Base-by-base conservation (phyloP, 2,329 filamentous ascomycete species). In the Monilinia fructigena region DNA sequence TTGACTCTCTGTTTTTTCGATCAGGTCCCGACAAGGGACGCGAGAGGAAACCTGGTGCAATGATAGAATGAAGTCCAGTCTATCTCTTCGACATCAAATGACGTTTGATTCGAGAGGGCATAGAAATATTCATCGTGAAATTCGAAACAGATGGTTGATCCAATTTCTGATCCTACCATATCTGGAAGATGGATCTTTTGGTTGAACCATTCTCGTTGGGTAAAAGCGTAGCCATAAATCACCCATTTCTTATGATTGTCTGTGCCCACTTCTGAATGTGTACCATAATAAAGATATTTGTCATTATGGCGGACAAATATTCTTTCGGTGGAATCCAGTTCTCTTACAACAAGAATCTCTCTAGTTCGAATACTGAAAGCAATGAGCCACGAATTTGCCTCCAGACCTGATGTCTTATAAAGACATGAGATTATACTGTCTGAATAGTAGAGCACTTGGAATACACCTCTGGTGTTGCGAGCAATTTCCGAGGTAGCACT, bases 21-120 rank as follows among this genome's bases (percentile, higher is more conserved):
- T 70, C 10, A 72, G 75, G 1, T 74, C 75, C 11, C 75, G 72
- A 38, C 77, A 76, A n/a, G 82, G 2, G 78, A 74, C 42, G 79
- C 72, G 14, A 91, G 78, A 0, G 83, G 84, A 67, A 92, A 85
- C 12, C 88, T 84, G 55, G 86, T 80, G 74, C 86, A 89, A 66
- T 86, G 82, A 73, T 92, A 93, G 73, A 85, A 89, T 0, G 87
- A 90, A 0, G 85, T 86, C 83, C 85, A 89, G 66, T 89, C 84
- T 5, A 85, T 80, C 66, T 89, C 85, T 67, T 89, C 85, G 0
- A 85, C 80, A 66, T 89, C 84, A 63, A 86, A 84, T 3, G 82
- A 82, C 1, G 83, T 83, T 70, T 87, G 83, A 69, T 86, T 93
- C 0, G 89, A 90, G 7, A 93, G 77, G 0, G 84, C 88, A 71